Percentiles rank a stretch among this genome's conserved stretches.
phyloP scores from a whole-genome alignment of 768 basidiomycete species.

The Russula olivacea region DNA sequence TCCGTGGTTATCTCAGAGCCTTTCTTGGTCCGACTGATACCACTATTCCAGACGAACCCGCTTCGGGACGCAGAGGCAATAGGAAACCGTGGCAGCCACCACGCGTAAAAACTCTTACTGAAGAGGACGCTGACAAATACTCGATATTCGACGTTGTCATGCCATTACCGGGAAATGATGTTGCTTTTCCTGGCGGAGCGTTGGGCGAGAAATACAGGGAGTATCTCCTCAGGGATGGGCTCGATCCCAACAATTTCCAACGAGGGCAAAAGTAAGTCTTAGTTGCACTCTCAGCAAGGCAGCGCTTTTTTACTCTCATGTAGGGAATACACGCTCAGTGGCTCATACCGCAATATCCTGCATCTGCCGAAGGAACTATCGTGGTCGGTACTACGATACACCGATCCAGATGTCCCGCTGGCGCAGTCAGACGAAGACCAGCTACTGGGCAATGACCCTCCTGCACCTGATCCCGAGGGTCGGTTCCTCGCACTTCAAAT shows the following conservation, averaged over 20 bases:
- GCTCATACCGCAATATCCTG: conserved; percentile 89
- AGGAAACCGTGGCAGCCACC: conserved; percentile 58
- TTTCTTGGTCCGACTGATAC: neutral
- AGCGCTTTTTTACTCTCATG: neutral
- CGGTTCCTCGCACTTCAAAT: conserved; percentile 87
- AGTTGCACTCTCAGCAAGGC: neutral
- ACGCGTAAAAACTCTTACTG: conserved; percentile 70
- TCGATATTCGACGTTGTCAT: conserved; percentile 93
- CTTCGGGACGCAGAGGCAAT: conserved; percentile 26
- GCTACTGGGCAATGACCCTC: conserved; percentile 73
- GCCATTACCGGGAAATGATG: conserved; percentile 94
- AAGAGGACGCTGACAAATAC: conserved; percentile 72
- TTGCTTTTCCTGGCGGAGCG: conserved; percentile 82
- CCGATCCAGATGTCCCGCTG: conserved; percentile 86
- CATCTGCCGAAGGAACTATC: conserved; percentile 77
- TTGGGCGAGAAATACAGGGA: conserved; percentile 84
- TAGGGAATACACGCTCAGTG: conserved; percentile 88
- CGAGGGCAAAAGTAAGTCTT: conserved; percentile 77
- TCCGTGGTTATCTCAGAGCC: neutral
- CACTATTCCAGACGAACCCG: conserved; percentile 16
- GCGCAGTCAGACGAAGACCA: conserved; percentile 95
- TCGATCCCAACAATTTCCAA: conserved; percentile 85
- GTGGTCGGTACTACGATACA: conserved; percentile 82
- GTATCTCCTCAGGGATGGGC: conserved; percentile 76
- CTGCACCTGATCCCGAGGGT: conserved; percentile 60